Evolutionary conservation across 306 rosid species (phyloP).

Genomic region (Lathyrus tuberosus): DNA sequence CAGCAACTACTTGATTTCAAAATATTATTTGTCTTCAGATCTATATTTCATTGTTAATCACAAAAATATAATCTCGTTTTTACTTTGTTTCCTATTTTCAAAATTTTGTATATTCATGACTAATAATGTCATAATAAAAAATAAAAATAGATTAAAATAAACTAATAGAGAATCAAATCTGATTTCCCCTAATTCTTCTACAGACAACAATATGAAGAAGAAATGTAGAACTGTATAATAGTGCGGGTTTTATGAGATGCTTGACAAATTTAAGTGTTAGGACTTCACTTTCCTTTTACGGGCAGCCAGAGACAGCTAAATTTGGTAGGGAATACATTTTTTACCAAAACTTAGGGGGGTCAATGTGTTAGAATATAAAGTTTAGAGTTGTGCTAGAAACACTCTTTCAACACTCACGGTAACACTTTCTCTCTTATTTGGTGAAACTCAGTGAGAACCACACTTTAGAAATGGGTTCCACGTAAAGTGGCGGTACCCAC

Average conservation of each 20-base stretch:
- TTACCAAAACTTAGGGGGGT: not conserved
- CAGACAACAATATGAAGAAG: not conserved
- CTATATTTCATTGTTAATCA: not conserved
- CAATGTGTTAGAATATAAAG: not conserved
- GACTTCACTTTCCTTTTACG: not conserved
- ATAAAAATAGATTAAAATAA: too few species aligned
- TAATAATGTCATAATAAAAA: too few species aligned
- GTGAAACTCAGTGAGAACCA: too few species aligned
- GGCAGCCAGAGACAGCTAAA: not conserved
- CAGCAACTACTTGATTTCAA: not conserved
- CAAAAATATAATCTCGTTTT: not conserved
- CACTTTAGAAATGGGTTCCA: too few species aligned
- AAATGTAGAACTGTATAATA: not conserved
- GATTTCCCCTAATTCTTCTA: too few species aligned
- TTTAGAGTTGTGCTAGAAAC: not conserved
- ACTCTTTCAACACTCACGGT: too few species aligned
- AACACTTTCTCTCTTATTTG: too few species aligned
- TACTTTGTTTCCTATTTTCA: not conserved
- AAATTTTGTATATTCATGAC: not conserved
- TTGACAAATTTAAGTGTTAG: not conserved
- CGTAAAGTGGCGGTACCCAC: too few species aligned
- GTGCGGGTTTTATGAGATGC: slow-evolving; percentile 4
- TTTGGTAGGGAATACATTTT: not conserved
- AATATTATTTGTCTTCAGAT: not conserved
- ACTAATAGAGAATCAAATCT: too few species aligned